A percentile compares a stretch with the other conserved stretches of the same genome.
Conservation (phyloP, 805 yeast species). For the Saturnispora dispora region DNA sequence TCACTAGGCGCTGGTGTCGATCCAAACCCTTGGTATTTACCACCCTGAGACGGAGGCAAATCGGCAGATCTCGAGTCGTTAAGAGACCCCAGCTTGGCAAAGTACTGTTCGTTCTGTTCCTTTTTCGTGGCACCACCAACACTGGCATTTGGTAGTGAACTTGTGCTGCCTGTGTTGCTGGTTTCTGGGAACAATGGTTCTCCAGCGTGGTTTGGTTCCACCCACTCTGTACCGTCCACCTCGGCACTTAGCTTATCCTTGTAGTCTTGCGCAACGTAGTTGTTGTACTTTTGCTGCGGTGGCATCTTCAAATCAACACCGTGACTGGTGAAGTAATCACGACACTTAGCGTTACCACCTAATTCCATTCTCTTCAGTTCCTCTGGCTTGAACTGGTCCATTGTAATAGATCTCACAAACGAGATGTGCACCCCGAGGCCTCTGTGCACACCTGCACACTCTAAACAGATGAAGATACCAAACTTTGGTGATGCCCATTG, state of each 20-base stretch:
- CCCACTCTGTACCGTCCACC: constrained; percentile 65
- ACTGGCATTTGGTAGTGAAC: neutral
- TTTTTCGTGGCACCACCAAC: constrained; percentile 23
- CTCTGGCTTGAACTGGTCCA: constrained; percentile 96
- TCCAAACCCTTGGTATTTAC: constrained; percentile 88
- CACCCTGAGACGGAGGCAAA: constrained; percentile 90
- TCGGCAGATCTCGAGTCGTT: constrained; percentile 68
- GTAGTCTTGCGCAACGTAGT: constrained; percentile 90
- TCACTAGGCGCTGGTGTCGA: constrained; percentile 37
- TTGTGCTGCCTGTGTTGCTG: neutral
- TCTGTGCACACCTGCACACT: constrained; percentile 95
- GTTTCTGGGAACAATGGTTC: constrained; percentile 31
- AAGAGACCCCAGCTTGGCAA: constrained; percentile 65
- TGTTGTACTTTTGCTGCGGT: constrained; percentile 71
- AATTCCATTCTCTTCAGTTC: constrained; percentile 85
- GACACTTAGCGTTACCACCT: constrained; percentile 83
- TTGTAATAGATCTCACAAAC: constrained; percentile 91
- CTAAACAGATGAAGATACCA: constrained; percentile 93
- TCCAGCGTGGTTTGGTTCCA: constrained; percentile 51
- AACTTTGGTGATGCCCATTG: constrained; percentile 99
- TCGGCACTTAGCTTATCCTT: constrained; percentile 69
- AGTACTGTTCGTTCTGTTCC: constrained; percentile 69
- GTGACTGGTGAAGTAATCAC: constrained; percentile 55
- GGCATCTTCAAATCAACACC: constrained; percentile 61
- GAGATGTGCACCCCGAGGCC: constrained; percentile 96